Percentiles rank a stretch among this genome's conserved stretches.
Conservation (phyloP, 768 basidiomycete species). For the Termitomyces sp. region DNA sequence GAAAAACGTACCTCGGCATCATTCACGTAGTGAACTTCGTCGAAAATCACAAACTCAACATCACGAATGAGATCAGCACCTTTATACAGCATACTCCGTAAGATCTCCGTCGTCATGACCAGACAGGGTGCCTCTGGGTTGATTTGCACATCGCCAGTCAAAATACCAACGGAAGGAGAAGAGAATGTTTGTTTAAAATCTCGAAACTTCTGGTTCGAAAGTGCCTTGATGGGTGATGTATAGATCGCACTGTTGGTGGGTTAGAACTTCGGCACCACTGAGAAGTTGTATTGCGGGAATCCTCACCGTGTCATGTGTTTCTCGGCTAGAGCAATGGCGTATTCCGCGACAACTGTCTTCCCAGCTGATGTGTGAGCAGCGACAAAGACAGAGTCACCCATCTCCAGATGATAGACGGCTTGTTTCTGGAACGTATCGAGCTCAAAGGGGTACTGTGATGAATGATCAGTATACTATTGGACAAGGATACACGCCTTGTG, state of each 20-base stretch:
- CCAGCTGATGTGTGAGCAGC: constrained; percentile 99
- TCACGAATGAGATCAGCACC: constrained; percentile 98
- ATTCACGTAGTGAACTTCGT: constrained; percentile 99
- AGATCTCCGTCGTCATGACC: constrained; percentile 97
- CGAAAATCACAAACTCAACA: constrained; percentile 99
- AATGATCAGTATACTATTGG: not conserved
- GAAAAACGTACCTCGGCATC: constrained; percentile 78
- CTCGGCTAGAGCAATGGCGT: constrained; percentile 93
- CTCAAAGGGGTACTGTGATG: constrained; percentile 89
- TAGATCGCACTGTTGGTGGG: constrained; percentile 79
- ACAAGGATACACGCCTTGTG: not conserved
- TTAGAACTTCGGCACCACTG: constrained; percentile 4
- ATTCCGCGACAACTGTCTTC: constrained; percentile 98
- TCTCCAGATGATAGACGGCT: constrained; percentile 95
- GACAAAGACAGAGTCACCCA: constrained; percentile 98
- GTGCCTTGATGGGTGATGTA: constrained; percentile 96
- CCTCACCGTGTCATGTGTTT: constrained; percentile 97
- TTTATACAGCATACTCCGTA: constrained; percentile 98
- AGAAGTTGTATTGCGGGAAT: constrained; percentile 4
- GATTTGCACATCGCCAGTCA: constrained; percentile 98
- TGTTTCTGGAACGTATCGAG: constrained; percentile 98
- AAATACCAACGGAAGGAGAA: constrained; percentile 84
- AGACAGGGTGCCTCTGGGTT: constrained; percentile 97
- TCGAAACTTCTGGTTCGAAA: constrained; percentile 98
- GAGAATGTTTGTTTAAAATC: constrained; percentile 98